Conservation (phyloP, 2,329 filamentous ascomycete species). For the Bisporella sp. region DNA sequence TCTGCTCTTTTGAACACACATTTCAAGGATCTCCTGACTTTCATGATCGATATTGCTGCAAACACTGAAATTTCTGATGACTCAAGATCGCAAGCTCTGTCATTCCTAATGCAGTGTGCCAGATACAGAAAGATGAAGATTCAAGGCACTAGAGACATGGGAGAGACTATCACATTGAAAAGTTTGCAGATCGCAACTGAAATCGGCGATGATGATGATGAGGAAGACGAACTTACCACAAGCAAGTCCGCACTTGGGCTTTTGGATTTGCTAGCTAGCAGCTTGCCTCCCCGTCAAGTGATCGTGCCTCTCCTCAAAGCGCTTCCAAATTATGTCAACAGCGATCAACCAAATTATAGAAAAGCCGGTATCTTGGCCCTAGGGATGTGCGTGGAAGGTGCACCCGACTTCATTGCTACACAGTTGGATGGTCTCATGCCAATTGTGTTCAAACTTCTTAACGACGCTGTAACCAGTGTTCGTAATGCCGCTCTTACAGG, state of each 20-base stretch:
- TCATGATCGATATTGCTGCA: conserved; percentile 83
- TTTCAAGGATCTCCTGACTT: conserved; percentile 82
- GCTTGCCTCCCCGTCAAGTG: conserved; percentile 87
- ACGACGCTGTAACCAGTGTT: conserved; percentile 78
- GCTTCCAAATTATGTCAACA: conserved; percentile 73
- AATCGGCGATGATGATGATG: conserved; percentile 68
- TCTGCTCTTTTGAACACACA: conserved; percentile 75
- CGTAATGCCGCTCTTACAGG: conserved; percentile 82
- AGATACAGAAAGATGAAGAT: conserved; percentile 94
- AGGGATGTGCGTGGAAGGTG: conserved; percentile 91
- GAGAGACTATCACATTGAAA: conserved; percentile 79
- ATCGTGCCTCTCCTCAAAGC: conserved; percentile 86
- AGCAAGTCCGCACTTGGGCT: conserved; percentile 79
- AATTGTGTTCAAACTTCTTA: conserved; percentile 72
- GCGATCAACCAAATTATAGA: conserved; percentile 68
- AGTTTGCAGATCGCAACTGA: conserved; percentile 86
- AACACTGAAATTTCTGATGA: conserved; percentile 78
- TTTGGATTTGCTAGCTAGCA: conserved; percentile 81
- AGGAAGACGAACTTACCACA: conserved; percentile 69
- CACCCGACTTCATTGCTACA: conserved; percentile 93
- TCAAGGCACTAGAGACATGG: conserved; percentile 77
- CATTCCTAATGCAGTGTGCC: conserved; percentile 88
- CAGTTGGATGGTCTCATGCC: conserved; percentile 85
- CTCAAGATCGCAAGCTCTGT: conserved; percentile 79
- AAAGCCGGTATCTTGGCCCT: conserved; percentile 88